Conservation (phyloP, 2,329 filamentous ascomycete genomes). For the Aspergillus pseudoviridinutans region DNA sequence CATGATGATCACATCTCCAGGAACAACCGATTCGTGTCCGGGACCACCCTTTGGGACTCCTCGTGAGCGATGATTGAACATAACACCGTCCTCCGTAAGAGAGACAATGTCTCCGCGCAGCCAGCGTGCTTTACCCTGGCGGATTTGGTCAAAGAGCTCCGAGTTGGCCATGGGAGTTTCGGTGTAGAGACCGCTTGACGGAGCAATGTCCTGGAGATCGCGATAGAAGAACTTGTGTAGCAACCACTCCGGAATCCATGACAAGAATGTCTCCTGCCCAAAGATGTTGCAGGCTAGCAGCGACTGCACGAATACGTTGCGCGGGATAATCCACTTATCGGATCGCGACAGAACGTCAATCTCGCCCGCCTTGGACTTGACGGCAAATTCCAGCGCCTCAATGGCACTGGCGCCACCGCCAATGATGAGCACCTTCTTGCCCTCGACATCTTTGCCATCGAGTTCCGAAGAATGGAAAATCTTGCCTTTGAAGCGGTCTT, state of each 20-base stretch:
- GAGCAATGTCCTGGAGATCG: constrained; percentile 70
- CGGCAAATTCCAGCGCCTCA: constrained; percentile 76
- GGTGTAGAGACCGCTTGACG: constrained; percentile 68
- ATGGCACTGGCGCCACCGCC: constrained; percentile 78
- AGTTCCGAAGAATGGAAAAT: constrained; percentile 73
- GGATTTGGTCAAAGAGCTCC: constrained; percentile 71
- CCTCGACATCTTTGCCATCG: constrained; percentile 67
- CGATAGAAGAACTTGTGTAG: constrained; percentile 78
- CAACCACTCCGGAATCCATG: constrained; percentile 72
- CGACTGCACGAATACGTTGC: constrained; percentile 70
- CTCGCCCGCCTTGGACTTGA: constrained; percentile 61
- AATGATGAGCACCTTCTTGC: constrained; percentile 71
- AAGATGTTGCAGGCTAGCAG: constrained; percentile 75
- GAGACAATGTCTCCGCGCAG: constrained; percentile 72
- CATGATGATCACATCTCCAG: constrained; percentile 75
- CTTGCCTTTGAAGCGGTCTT: constrained; percentile 66
- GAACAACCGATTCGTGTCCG: constrained; percentile 61
- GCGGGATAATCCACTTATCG: constrained; percentile 84
- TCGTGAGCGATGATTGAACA: constrained; percentile 66
- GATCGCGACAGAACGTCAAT: constrained; percentile 70
- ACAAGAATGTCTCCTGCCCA: constrained; percentile 70
- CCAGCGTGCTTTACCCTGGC: constrained; percentile 70
- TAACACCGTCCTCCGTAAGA: constrained; percentile 61
- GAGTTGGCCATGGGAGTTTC: constrained; percentile 87
- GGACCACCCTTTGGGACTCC: constrained; percentile 74